phyloP scores from a whole-genome alignment of 805 yeast genomes.

The Suhomyces sp. region DNA sequence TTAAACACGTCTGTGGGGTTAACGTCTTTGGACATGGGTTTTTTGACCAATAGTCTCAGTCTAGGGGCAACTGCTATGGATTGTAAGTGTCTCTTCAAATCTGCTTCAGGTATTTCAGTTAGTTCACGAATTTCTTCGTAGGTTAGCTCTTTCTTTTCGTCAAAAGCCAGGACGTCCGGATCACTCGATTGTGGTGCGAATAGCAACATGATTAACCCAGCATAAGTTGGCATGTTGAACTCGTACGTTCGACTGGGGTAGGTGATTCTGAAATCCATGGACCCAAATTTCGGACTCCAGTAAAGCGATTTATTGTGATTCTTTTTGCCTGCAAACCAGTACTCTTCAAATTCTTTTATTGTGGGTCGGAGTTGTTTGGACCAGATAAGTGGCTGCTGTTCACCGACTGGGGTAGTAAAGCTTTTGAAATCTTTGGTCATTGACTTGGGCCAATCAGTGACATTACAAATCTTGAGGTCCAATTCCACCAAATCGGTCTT shows the following conservation, averaged over 20 bases:
- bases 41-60: constrained; percentile 68
- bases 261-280: constrained; percentile 71
- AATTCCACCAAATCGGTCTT: constrained; percentile 24
- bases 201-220: constrained; percentile 73
- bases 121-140: constrained; percentile 58
- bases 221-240: constrained; percentile 73
- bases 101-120: constrained; percentile 72
- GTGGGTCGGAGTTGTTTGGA: constrained; percentile 36
- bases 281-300: constrained; percentile 86
- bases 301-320: constrained; percentile 41
- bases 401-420: constrained; percentile 16
- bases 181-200: constrained; percentile 49
- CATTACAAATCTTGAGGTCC: constrained; percentile 43
- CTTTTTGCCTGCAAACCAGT: constrained; percentile 37
- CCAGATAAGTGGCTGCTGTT: constrained; percentile 31
- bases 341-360: constrained; percentile 38
- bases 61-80: constrained; percentile 83
- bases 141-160: constrained; percentile 53
- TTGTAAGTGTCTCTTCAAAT: constrained; percentile 72
- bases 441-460: constrained; percentile 44
- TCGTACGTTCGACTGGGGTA: constrained; percentile 72
- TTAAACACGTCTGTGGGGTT: constrained; percentile 59
- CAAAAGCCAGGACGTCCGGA: constrained; percentile 38
- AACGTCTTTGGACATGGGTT: constrained; percentile 72
- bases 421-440: constrained; percentile 43